Conservation (phyloP, 345 rosid species). For the Melastoma malabathricum region DNA sequence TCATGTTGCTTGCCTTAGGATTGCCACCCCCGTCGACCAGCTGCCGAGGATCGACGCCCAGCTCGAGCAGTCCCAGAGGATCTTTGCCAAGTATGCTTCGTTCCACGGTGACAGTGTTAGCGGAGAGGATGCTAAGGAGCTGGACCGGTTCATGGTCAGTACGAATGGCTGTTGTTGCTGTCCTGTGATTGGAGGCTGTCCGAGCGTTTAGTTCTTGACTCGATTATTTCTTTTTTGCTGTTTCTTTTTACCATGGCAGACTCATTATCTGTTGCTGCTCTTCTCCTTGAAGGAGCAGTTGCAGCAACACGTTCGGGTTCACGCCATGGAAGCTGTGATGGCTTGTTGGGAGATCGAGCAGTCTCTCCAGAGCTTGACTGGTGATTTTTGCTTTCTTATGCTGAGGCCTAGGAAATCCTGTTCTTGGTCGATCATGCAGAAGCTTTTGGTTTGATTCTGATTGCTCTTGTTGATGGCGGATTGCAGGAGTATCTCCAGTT, state of each 20-base stretch:
- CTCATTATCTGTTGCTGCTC: slow-evolving; percentile 80
- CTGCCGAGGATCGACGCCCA: slow-evolving; percentile 93
- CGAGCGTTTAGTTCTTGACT: neutral
- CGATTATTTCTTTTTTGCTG: neutral
- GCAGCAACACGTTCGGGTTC: slow-evolving; percentile 96
- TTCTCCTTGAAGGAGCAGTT: slow-evolving; percentile 94
- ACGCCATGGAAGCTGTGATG: slow-evolving; percentile 99
- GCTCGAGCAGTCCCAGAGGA: slow-evolving; percentile 87
- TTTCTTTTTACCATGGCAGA: slow-evolving; percentile 21
- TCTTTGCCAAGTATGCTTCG: slow-evolving; percentile 77
- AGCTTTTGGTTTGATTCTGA: too few species aligned
- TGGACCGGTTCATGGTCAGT: slow-evolving; percentile 92
- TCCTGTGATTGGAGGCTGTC: neutral
- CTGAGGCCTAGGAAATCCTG: neutral
- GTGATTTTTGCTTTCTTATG: slow-evolving; percentile 13
- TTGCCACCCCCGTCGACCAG: slow-evolving; percentile 95
- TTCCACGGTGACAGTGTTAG: slow-evolving; percentile 29
- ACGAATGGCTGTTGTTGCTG: too few species aligned
- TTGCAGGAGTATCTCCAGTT: slow-evolving; percentile 59
- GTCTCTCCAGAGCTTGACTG: slow-evolving; percentile 90
- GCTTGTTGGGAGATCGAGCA: slow-evolving; percentile 99
- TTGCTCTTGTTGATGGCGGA: slow-evolving; percentile 2
- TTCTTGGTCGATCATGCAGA: too few species aligned
- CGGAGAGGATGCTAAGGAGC: slow-evolving; percentile 75
- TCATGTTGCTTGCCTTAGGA: slow-evolving; percentile 75